phyloP scores from a whole-genome alignment of 129 eudicot species.

The Ambrosia trifida region DNA sequence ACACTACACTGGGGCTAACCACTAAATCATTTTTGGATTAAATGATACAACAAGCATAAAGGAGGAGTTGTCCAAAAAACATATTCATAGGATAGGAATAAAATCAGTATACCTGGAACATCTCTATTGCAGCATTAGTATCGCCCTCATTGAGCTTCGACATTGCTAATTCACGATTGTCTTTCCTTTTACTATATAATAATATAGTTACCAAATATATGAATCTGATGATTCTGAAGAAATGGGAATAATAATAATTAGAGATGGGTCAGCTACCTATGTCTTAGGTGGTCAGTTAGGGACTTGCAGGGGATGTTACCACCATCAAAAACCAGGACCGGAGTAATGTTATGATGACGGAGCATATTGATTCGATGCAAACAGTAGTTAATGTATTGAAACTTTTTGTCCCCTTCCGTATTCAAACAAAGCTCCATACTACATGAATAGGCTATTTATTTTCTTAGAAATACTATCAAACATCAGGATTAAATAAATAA shows the following conservation, averaged over 20 bases:
- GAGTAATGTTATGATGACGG: slow-evolving; percentile 66
- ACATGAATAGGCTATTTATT: slow-evolving; percentile 76
- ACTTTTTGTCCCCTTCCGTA: slow-evolving; percentile 74
- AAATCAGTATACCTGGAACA: slow-evolving; percentile 56
- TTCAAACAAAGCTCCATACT: slow-evolving; percentile 81
- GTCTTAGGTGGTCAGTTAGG: slow-evolving; percentile 59
- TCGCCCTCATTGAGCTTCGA: slow-evolving; percentile 72
- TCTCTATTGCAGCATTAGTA: slow-evolving; percentile 66
- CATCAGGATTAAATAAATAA: no score
- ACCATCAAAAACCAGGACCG: slow-evolving; percentile 90
- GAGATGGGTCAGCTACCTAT: no score
- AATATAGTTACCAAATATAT: background rate
- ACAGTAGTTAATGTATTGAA: slow-evolving; percentile 70
- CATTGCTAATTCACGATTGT: slow-evolving; percentile 67
- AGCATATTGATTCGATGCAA: slow-evolving; percentile 79
- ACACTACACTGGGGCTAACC: no score
- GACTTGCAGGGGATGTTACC: slow-evolving; percentile 74
- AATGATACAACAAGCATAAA: no score
- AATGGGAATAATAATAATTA: background rate
- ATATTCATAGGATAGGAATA: background rate
- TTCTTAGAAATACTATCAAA: no score
- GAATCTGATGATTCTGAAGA: background rate
- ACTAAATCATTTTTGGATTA: no score
- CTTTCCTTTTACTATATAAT: slow-evolving; percentile 54
- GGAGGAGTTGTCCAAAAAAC: no score